phyloP scores from a whole-genome alignment of 768 basidiomycete species.

The Hortiboletus flavorubellus region DNA sequence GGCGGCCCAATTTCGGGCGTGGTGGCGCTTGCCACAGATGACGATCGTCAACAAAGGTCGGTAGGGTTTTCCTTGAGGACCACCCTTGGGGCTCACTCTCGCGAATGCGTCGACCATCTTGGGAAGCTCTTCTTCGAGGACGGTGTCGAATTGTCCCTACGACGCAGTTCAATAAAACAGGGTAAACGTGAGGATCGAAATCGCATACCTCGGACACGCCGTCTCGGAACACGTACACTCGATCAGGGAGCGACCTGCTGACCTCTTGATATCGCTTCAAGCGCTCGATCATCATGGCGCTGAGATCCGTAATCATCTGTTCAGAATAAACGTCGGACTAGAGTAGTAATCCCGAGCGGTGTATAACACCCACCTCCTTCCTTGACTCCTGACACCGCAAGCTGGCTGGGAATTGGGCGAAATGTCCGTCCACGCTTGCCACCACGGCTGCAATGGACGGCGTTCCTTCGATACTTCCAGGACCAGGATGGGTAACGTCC shows the following conservation, averaged over 20 bases:
- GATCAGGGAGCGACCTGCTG: conserved; percentile 57
- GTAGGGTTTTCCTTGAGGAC: conserved; percentile 44
- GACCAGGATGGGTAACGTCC: conserved; percentile 80
- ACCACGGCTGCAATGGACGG: conserved; percentile 85
- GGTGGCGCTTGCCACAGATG: conserved; percentile 75
- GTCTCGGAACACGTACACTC: conserved; percentile 73
- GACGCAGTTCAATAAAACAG: background rate
- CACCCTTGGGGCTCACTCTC: conserved; percentile 39
- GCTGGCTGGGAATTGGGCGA: conserved; percentile 78
- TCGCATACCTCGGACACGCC: conserved; percentile 72
- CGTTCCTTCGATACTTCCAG: conserved; percentile 61
- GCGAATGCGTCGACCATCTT: conserved; percentile 60
- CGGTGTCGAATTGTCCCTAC: conserved; percentile 71
- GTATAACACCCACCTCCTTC: conserved; percentile 22
- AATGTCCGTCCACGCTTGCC: conserved; percentile 64
- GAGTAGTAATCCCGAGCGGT: background rate
- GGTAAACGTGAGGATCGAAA: background rate
- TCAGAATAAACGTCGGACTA: background rate
- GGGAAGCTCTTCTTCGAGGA: conserved; percentile 58
- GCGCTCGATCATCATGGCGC: conserved; percentile 69
- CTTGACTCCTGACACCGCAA: conserved; percentile 55
- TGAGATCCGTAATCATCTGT: conserved; percentile 70
- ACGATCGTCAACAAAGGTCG: conserved; percentile 64
- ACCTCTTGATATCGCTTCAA: conserved; percentile 53
- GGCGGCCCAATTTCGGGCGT: conserved; percentile 57